Evolutionary conservation across 2,329 filamentous ascomycete genomes (phyloP).

Genomic region (Geoglossum cookeanum): DNA sequence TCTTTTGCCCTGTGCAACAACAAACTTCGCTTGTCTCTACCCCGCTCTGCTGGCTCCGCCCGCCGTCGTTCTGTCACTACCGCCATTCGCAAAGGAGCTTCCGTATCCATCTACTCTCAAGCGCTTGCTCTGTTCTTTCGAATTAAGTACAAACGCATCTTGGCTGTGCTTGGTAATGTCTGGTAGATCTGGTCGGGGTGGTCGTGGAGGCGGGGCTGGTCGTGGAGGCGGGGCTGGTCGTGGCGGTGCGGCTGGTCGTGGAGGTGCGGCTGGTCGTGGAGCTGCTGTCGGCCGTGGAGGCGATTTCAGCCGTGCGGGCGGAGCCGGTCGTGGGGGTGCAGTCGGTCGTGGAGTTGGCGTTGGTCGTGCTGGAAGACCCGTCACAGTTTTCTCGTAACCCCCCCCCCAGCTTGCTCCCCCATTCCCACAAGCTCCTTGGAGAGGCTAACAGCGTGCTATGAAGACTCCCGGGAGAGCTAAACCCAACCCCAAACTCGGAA

Average conservation of each 20-base stretch:
- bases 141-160: too few species aligned
- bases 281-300: neutral
- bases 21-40: too few species aligned
- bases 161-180: too few species aligned
- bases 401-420: neutral
- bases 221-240: too few species aligned
- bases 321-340: neutral
- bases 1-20: too few species aligned
- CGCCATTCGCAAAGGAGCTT: too few species aligned
- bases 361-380: neutral
- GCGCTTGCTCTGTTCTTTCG: too few species aligned
- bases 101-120: too few species aligned
- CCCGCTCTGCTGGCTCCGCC: too few species aligned
- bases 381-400: neutral
- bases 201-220: too few species aligned
- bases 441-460: neutral
- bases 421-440: neutral
- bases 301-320: neutral
- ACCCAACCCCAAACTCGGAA: constrained; percentile 11
- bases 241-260: neutral
- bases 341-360: neutral
- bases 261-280: neutral
- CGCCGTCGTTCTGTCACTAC: too few species aligned
- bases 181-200: too few species aligned
- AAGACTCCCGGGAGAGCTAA: constrained; percentile 3